Evolutionary conservation across 257 asterid genomes (phyloP).

Genomic region (Scutellaria barbata): DNA sequence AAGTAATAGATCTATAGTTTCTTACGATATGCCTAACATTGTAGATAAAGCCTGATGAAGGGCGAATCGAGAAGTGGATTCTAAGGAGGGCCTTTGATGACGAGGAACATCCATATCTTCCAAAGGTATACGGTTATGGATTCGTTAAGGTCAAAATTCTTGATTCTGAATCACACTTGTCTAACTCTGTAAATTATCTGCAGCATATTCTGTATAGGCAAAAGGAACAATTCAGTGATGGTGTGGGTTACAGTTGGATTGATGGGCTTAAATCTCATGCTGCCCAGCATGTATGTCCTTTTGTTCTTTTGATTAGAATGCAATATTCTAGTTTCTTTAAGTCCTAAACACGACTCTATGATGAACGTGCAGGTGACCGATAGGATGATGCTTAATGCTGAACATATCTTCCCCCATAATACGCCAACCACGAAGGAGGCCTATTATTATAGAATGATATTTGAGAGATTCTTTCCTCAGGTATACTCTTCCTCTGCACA

Average conservation of each 20-base stretch:
- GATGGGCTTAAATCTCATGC: constrained; percentile 98
- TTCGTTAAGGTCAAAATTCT: neutral
- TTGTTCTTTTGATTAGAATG: neutral
- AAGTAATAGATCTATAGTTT: constrained; percentile 12
- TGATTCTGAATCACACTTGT: constrained; percentile 6
- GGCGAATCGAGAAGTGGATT: constrained; percentile 92
- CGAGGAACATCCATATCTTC: constrained; percentile 85
- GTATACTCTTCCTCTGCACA: constrained; percentile 35
- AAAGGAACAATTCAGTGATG: constrained; percentile 97
- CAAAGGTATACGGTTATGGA: constrained; percentile 59
- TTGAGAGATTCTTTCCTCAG: constrained; percentile 97
- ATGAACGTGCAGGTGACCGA: constrained; percentile 62
- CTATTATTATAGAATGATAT: constrained; percentile 85
- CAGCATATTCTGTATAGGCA: constrained; percentile 96
- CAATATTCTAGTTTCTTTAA: too few species aligned
- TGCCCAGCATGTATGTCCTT: constrained; percentile 59
- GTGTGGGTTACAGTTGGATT: constrained; percentile 98
- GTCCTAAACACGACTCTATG: neutral
- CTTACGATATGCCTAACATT: neutral
- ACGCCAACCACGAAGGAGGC: constrained; percentile 93
- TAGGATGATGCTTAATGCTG: constrained; percentile 89
- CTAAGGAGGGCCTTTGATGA: constrained; percentile 94
- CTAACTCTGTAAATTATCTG: constrained; percentile 34
- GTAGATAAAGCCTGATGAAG: constrained; percentile 80
- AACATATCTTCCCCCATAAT: constrained; percentile 80